phyloP scores from a whole-genome alignment of 495 filamentous ascomycete species.

The Penicillium antarcticum region DNA sequence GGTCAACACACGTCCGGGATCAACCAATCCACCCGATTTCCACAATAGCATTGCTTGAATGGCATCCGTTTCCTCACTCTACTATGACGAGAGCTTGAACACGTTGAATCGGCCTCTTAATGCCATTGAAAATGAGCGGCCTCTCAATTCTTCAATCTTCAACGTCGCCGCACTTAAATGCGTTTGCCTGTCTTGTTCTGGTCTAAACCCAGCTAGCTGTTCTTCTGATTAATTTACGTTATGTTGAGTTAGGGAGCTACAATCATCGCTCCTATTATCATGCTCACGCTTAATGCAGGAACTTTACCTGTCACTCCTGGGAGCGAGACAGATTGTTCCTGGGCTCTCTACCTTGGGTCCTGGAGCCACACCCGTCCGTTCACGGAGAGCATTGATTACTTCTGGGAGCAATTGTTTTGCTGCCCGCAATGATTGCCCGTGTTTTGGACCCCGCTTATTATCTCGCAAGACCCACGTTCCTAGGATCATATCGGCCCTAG shows the following conservation, averaged over 20 bases:
- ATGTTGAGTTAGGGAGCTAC: not conserved
- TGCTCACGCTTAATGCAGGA: too few relatives aligned
- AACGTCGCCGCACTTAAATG: not conserved
- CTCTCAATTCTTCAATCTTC: conserved; percentile 3
- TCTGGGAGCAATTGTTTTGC: too few relatives aligned
- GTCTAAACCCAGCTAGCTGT: not conserved
- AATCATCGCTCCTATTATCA: not conserved
- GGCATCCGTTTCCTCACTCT: too few relatives aligned
- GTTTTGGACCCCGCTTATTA: too few relatives aligned
- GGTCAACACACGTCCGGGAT: too few relatives aligned
- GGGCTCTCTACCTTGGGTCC: not conserved
- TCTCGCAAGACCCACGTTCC: too few relatives aligned
- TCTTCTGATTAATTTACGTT: not conserved
- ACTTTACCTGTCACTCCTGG: too few relatives aligned
- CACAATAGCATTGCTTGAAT: too few relatives aligned
- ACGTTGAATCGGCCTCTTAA: not conserved
- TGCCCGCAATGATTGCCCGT: too few relatives aligned
- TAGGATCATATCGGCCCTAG: too few relatives aligned
- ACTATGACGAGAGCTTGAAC: not conserved
- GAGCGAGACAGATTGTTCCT: not conserved
- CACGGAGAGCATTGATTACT: too few relatives aligned
- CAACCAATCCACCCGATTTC: too few relatives aligned
- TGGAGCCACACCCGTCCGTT: not conserved
- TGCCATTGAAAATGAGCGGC: conserved; percentile 3
- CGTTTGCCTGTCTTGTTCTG: conserved; percentile 1